Percentiles rank a stretch among this genome's conserved stretches.
Evolutionary conservation across 495 filamentous ascomycete genomes (phyloP).

Genomic region (Penicillium coprophilum): DNA sequence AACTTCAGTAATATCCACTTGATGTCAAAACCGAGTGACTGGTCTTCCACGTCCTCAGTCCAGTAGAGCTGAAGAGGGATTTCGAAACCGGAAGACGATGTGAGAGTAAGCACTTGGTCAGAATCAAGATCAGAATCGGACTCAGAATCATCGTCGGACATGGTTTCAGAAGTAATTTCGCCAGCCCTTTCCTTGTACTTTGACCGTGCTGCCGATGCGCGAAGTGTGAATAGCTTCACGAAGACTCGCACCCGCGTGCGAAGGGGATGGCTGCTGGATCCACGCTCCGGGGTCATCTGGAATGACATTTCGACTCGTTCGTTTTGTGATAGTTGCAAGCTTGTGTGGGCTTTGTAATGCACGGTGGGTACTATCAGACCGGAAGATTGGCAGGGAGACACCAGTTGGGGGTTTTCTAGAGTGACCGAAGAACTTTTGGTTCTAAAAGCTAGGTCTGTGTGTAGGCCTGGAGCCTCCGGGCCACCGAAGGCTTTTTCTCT

Average conservation of each 20-base stretch:
- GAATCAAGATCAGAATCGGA: slow-evolving; percentile 2
- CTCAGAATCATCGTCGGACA: background rate
- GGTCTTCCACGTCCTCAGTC: slow-evolving; percentile 1
- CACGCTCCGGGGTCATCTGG: slow-evolving; percentile 1
- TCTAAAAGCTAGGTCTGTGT: background rate
- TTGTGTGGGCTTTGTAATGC: background rate
- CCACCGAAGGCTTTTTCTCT: background rate
- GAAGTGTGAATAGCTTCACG: slow-evolving; percentile 18
- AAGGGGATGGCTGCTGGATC: slow-evolving; percentile 9
- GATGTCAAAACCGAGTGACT: slow-evolving; percentile 10
- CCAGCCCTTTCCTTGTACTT: slow-evolving; percentile 4
- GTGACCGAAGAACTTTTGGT: background rate
- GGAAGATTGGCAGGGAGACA: slow-evolving; percentile 1
- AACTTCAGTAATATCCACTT: background rate
- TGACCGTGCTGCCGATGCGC: slow-evolving; percentile 10
- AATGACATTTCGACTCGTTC: slow-evolving; percentile 9
- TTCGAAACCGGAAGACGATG: background rate
- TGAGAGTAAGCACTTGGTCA: background rate
- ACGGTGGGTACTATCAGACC: background rate
- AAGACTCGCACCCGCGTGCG: slow-evolving; percentile 17
- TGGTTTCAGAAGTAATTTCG: background rate
- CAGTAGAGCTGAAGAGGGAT: background rate
- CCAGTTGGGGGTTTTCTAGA: background rate
- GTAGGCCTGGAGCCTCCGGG: background rate
- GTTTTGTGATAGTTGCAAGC: background rate